These are phyloP conservation scores for Hansenula lynferdii DNA, from an alignment of 1,139 yeast genomes.

Conservation along the genomic window DNA sequence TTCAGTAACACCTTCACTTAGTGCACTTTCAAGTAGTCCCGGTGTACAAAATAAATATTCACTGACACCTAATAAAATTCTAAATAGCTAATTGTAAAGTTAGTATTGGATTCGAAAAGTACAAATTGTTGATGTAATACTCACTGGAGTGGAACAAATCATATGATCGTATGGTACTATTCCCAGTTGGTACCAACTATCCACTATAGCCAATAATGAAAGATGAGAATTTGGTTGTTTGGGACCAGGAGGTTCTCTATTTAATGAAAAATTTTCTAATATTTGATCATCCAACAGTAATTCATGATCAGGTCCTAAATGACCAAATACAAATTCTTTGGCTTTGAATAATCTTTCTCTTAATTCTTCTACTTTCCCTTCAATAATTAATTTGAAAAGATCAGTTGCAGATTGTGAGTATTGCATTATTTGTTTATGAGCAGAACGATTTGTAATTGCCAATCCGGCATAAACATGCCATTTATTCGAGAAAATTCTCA, in stretches of 20 bases:
- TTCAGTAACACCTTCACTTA: conserved; percentile 64
- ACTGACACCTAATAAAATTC: conserved; percentile 91
- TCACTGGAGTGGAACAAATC: conserved; percentile 95
- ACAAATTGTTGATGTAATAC: no score
- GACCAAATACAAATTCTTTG: conserved; percentile 70
- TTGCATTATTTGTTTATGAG: conserved; percentile 86
- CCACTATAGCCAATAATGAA: conserved; percentile 84
- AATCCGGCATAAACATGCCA: conserved; percentile 99
- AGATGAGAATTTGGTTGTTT: conserved; percentile 86
- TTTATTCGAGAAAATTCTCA: conserved; percentile 85
- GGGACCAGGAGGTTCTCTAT: conserved; percentile 59
- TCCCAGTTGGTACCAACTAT: conserved; percentile 82
- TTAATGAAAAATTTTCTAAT: conserved; percentile 73
- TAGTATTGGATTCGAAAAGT: no score
- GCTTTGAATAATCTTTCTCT: conserved; percentile 57
- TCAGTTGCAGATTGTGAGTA: conserved; percentile 84
- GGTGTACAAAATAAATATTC: conserved; percentile 88
- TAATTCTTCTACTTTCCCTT: conserved; percentile 56
- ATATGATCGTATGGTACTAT: conserved; percentile 95
- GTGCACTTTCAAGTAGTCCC: conserved; percentile 71
- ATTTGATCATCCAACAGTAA: conserved; percentile 75
- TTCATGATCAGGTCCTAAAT: conserved; percentile 46
- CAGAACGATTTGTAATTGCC: conserved; percentile 93
- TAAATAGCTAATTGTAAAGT: no score
- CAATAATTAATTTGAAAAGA: conserved; percentile 77